phyloP scores from a whole-genome alignment of 768 basidiomycete genomes.

The Suillus alpinus region DNA sequence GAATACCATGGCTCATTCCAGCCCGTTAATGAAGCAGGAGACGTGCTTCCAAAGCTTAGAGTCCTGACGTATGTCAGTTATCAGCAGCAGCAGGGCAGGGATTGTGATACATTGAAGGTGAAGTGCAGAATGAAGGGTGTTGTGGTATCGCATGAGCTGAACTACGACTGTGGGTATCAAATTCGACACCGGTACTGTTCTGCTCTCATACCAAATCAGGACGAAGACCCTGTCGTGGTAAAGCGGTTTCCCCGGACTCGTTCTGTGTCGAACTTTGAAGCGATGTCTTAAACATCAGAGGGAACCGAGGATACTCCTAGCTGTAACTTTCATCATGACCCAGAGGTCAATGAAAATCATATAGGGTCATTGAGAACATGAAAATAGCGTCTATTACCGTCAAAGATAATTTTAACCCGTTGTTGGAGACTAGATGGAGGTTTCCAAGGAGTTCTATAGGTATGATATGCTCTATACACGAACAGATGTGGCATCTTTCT shows the following conservation, averaged over 20 bases:
- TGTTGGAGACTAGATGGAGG: not conserved
- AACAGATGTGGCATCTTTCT: conserved; percentile 62
- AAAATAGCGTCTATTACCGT: no score
- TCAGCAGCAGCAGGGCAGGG: conserved; percentile 10
- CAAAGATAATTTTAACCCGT: not conserved
- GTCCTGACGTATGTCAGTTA: conserved; percentile 35
- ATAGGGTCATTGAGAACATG: not conserved
- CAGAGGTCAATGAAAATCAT: not conserved
- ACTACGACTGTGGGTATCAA: conserved; percentile 32
- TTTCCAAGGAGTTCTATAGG: conserved; percentile 1
- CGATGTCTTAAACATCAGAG: conserved; percentile 24
- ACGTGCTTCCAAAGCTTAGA: conserved; percentile 31
- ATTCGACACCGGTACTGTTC: not conserved
- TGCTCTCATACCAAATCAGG: conserved; percentile 17
- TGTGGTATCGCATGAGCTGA: conserved; percentile 25
- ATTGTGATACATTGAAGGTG: conserved; percentile 22
- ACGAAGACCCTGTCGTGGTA: conserved; percentile 35
- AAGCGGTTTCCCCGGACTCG: conserved; percentile 34
- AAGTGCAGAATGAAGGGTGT: conserved; percentile 30
- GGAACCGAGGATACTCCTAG: not conserved
- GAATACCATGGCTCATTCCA: conserved; percentile 19
- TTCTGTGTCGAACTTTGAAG: conserved; percentile 34
- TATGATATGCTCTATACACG: conserved; percentile 40
- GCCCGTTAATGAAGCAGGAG: conserved; percentile 31
- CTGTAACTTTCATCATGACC: no score